Conservation (phyloP, 2,329 filamentous ascomycete genomes). For the Fusarium graminum region DNA sequence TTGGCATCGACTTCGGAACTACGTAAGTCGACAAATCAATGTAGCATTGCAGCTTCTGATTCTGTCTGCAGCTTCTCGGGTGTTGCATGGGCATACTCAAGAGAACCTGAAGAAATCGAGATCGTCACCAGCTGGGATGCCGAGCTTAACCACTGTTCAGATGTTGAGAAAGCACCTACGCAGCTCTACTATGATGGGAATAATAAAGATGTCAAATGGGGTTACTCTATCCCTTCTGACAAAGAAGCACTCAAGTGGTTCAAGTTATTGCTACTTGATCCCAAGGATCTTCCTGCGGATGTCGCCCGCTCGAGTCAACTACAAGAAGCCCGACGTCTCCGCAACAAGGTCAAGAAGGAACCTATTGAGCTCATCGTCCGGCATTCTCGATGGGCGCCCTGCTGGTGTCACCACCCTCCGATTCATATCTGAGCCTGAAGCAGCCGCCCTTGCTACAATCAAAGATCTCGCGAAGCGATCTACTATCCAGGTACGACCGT, state of each 20-base stretch:
- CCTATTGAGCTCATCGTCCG: constrained; percentile 54
- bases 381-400: constrained; percentile 50
- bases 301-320: constrained; percentile 46
- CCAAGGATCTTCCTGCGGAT: constrained; percentile 48
- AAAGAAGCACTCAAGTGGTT: constrained; percentile 56
- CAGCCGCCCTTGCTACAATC: constrained; percentile 57
- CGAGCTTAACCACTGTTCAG: constrained; percentile 39
- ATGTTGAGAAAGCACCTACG: constrained; percentile 53
- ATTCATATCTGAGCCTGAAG: constrained; percentile 61
- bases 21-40: constrained; percentile 51
- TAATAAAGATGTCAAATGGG: constrained; percentile 45
- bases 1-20: constrained; percentile 63
- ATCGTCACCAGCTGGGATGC: constrained; percentile 53
- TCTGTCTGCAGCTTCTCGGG: constrained; percentile 53
- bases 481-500: constrained; percentile 31
- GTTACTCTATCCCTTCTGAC: constrained; percentile 49
- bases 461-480: constrained; percentile 46
- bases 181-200: constrained; percentile 38
- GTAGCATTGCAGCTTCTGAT: neutral
- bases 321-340: constrained; percentile 9
- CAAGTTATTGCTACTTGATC: constrained; percentile 57
- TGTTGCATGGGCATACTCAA: constrained; percentile 55
- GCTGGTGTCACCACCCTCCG: constrained; percentile 50
- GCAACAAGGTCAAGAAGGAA: constrained; percentile 22
- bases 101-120: constrained; percentile 47